phyloP scores from a whole-genome alignment of 1,284 basidiomycete genomes.

The Clitocybe nebularis region DNA sequence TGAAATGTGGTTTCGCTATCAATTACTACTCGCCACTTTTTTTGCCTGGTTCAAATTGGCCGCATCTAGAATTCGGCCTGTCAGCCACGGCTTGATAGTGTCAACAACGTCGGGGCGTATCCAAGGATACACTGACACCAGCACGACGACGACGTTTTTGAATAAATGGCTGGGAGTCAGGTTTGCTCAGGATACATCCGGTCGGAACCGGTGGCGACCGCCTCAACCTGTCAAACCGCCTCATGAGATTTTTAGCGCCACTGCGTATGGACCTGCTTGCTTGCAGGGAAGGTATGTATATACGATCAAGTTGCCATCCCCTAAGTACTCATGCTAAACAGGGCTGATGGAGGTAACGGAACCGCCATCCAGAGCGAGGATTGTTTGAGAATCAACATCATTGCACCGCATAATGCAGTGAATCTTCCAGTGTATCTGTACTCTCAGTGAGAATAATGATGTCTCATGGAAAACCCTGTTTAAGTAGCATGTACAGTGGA shows the following conservation, averaged over 20 bases:
- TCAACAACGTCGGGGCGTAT: slow-evolving; percentile 29
- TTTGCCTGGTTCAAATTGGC: too few species aligned
- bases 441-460: slow-evolving; percentile 24
- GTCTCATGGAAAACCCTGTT: background rate
- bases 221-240: slow-evolving; percentile 24
- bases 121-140: slow-evolving; percentile 32
- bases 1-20: too few species aligned
- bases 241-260: slow-evolving; percentile 29
- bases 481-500: slow-evolving; percentile 18
- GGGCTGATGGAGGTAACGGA: slow-evolving; percentile 35
- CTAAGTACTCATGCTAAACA: slow-evolving; percentile 8
- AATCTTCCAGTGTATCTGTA: slow-evolving; percentile 39
- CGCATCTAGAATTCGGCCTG: background rate
- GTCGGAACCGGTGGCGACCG: slow-evolving; percentile 36
- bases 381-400: slow-evolving; percentile 38
- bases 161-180: slow-evolving; percentile 39
- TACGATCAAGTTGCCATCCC: background rate
- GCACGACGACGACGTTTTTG: slow-evolving; percentile 26
- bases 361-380: slow-evolving; percentile 40
- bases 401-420: slow-evolving; percentile 31
- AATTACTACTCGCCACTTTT: too few species aligned
- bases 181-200: slow-evolving; percentile 36
- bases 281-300: slow-evolving; percentile 32
- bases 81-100: slow-evolving; percentile 10
- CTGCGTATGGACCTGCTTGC: slow-evolving; percentile 37